phyloP scores from a whole-genome alignment of 2,329 filamentous ascomycete genomes.

The Onygenales sp. region DNA sequence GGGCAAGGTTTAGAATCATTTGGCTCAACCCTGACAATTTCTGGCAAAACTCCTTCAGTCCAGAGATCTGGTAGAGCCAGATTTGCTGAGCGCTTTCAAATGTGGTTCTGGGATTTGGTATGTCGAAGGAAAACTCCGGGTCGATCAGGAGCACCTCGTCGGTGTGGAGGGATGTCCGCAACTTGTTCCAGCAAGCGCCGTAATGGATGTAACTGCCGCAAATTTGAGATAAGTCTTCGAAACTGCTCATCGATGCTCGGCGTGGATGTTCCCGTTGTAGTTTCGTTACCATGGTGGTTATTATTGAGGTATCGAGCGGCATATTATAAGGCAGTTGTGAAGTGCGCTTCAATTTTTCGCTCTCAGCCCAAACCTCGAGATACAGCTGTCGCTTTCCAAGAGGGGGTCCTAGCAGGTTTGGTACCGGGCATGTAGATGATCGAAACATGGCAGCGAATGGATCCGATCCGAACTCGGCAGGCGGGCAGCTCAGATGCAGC shows the following conservation, averaged over 20 bases:
- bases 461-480: conserved; percentile 5
- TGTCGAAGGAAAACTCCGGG: conserved; percentile 12
- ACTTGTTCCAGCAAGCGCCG: conserved; percentile 12
- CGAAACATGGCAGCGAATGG: conserved; percentile 13
- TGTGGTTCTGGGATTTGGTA: conserved; percentile 10
- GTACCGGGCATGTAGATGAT: conserved; percentile 11
- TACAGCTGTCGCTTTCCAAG: conserved; percentile 14
- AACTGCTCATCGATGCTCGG: conserved; percentile 7
- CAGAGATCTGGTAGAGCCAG: conserved; percentile 11
- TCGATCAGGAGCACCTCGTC: conserved; percentile 14
- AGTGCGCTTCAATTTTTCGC: conserved; percentile 10
- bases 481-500: conserved; percentile 9
- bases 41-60: conserved; percentile 13
- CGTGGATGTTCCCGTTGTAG: conserved; percentile 11
- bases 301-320: conserved; percentile 7
- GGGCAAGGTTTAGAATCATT: conserved; percentile 13
- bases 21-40: conserved; percentile 12
- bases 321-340: neutral
- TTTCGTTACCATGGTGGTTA: conserved; percentile 8
- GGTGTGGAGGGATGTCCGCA: conserved; percentile 10
- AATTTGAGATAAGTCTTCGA: conserved; percentile 9
- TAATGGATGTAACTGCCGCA: conserved; percentile 13
- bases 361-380: conserved; percentile 10
- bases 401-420: conserved; percentile 9
- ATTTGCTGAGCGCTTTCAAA: conserved; percentile 12